phyloP scores from a whole-genome alignment of 208 protist genomes.

The Trypanosoma scelopori region DNA sequence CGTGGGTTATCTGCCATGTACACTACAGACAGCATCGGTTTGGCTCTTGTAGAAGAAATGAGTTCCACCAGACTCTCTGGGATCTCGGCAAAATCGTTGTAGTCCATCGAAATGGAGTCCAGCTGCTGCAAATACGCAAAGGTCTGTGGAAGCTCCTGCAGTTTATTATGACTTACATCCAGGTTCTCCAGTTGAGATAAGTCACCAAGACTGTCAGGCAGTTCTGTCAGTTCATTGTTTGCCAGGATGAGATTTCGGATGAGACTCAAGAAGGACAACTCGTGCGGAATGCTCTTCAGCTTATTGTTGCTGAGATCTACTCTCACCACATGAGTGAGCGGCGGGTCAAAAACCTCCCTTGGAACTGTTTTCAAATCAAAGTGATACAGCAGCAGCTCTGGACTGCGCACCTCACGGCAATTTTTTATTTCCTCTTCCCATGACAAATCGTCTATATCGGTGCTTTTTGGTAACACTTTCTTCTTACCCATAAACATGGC shows the following conservation, averaged over 20 bases:
- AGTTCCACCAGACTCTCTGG: constrained; percentile 73
- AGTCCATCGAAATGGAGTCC: constrained; percentile 67
- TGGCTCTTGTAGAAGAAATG: background rate
- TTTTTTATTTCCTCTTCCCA: constrained; percentile 72
- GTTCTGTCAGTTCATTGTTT: constrained; percentile 76
- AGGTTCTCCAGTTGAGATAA: constrained; percentile 60
- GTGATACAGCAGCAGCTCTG: constrained; percentile 73
- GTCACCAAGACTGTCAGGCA: constrained; percentile 74
- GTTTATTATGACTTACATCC: constrained; percentile 81
- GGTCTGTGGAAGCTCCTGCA: constrained; percentile 60
- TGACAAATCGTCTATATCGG: constrained; percentile 68
- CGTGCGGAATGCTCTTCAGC: constrained; percentile 57
- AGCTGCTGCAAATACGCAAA: constrained; percentile 67
- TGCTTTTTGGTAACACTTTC: constrained; percentile 58
- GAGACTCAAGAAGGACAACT: constrained; percentile 66
- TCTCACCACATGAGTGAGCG: constrained; percentile 56
- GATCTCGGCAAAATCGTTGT: constrained; percentile 79
- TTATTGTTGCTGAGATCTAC: constrained; percentile 79
- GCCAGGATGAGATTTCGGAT: constrained; percentile 68
- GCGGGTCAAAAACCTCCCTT: constrained; percentile 67
- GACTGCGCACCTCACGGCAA: constrained; percentile 40
- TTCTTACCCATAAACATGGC: background rate
- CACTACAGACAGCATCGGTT: constrained; percentile 60
- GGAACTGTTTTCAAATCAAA: constrained; percentile 69
- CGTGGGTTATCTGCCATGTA: constrained; percentile 78